Conservation (phyloP, 2,329 filamentous ascomycete genomes). For the Fusarium sp. region DNA sequence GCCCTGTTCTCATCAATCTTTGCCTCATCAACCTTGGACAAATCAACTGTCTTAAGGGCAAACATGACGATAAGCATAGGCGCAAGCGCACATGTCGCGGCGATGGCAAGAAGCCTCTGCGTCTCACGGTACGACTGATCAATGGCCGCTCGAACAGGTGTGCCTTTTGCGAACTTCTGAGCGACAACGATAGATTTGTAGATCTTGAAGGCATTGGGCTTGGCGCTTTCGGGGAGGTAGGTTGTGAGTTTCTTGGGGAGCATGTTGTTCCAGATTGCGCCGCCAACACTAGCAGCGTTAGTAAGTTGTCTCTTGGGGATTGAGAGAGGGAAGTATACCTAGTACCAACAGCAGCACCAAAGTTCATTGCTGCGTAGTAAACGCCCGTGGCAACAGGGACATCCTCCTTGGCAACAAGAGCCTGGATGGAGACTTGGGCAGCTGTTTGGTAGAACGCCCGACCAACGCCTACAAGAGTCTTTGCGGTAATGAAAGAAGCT, state of each 20-base stretch:
- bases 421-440: slow-evolving; percentile 48
- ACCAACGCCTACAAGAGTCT: slow-evolving; percentile 50
- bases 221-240: slow-evolving; percentile 39
- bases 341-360: slow-evolving; percentile 48
- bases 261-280: slow-evolving; percentile 52
- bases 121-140: slow-evolving; percentile 45
- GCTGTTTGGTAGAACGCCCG: slow-evolving; percentile 48
- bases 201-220: slow-evolving; percentile 41
- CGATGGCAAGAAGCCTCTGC: slow-evolving; percentile 45
- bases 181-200: slow-evolving; percentile 48
- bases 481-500: slow-evolving; percentile 50
- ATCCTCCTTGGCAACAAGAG: slow-evolving; percentile 48
- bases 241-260: slow-evolving; percentile 43
- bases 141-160: slow-evolving; percentile 36
- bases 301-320: accelerated
- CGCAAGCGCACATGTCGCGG: slow-evolving; percentile 37
- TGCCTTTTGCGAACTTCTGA: slow-evolving; percentile 41
- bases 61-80: slow-evolving; percentile 46
- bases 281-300: slow-evolving; percentile 46
- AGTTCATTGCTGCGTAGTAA: slow-evolving; percentile 51
- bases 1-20: slow-evolving; percentile 27
- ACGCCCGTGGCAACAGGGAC: slow-evolving; percentile 52
- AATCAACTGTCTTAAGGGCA: slow-evolving; percentile 40
- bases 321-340: slow-evolving; percentile 14
- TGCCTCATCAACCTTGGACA: slow-evolving; percentile 30